phyloP scores from a whole-genome alignment of 2,329 filamentous ascomycete species.

The Cladosporium austrohemisphaericum region DNA sequence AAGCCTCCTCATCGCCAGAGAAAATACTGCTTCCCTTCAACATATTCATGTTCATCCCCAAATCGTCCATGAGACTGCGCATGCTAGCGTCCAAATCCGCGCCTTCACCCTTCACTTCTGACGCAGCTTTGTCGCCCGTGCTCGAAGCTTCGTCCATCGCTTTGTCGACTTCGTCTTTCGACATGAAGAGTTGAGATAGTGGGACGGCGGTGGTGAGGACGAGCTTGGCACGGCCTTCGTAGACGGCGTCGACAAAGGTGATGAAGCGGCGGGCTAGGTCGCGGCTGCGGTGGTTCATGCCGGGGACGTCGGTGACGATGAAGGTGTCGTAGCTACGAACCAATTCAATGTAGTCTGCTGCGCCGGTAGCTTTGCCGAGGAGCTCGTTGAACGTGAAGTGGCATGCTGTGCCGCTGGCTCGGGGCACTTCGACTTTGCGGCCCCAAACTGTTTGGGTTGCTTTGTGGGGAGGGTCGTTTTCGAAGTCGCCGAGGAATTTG shows the following conservation, averaged over 20 bases:
- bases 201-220: constrained; percentile 88
- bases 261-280: constrained; percentile 92
- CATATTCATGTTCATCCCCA: constrained; percentile 78
- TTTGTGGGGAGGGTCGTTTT: constrained; percentile 68
- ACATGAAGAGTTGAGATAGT: constrained; percentile 71
- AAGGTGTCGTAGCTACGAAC: constrained; percentile 88
- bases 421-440: constrained; percentile 79
- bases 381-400: constrained; percentile 92
- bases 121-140: constrained; percentile 24
- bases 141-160: constrained; percentile 40
- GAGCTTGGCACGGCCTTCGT: constrained; percentile 88
- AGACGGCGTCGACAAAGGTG: constrained; percentile 95
- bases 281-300: constrained; percentile 81
- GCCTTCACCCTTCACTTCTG: constrained; percentile 30
- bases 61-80: constrained; percentile 79
- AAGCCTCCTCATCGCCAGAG: constrained; percentile 90
- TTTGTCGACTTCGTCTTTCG: constrained; percentile 40
- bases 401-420: constrained; percentile 80
- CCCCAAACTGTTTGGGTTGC: constrained; percentile 89
- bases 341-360: constrained; percentile 92
- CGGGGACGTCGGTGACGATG: constrained; percentile 83
- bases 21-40: constrained; percentile 85
- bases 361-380: constrained; percentile 81
- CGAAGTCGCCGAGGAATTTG: constrained; percentile 81
- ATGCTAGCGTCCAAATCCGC: constrained; percentile 61